Evolutionary conservation across 371 early-diverging fungal species (phyloP).

Genomic region (Rhizopus delemar): DNA sequence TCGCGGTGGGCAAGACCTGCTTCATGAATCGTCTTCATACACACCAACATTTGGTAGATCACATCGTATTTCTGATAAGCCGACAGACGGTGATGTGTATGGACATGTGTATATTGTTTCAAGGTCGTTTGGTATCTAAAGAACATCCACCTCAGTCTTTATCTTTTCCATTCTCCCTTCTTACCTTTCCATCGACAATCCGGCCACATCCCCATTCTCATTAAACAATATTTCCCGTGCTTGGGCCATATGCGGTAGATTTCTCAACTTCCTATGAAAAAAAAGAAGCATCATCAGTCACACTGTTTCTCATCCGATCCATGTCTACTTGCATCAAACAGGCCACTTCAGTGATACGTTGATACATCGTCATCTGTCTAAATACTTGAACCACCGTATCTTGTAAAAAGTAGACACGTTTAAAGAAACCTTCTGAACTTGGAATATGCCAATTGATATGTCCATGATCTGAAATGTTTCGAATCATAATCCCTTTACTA

Average conservation of each 20-base stretch:
- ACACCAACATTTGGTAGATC: slow-evolving; percentile 62
- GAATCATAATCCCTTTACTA: slow-evolving; percentile 35
- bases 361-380: slow-evolving; percentile 56
- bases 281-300: background rate
- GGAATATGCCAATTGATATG: slow-evolving; percentile 45
- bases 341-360: slow-evolving; percentile 55
- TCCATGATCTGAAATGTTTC: slow-evolving; percentile 36
- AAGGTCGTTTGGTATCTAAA: slow-evolving; percentile 54
- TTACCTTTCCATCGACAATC: slow-evolving; percentile 50
- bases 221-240: slow-evolving; percentile 47
- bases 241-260: slow-evolving; percentile 51
- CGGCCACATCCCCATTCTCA: slow-evolving; percentile 50
- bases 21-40: slow-evolving; percentile 60
- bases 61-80: slow-evolving; percentile 63
- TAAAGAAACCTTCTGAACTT: slow-evolving; percentile 55
- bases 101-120: slow-evolving; percentile 61
- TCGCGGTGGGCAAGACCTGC: slow-evolving; percentile 69
- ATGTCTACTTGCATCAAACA: slow-evolving; percentile 43
- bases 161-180: background rate
- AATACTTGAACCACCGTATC: slow-evolving; percentile 52
- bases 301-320: background rate
- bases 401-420: slow-evolving; percentile 50
- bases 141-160: background rate
- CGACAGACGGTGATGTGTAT: slow-evolving; percentile 56
- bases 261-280: slow-evolving; percentile 43